Evolutionary conservation across 257 asterid genomes (phyloP), one percentile per base, ranked within the genome.

Genomic region (Fraxinus pennsylvanica): DNA sequence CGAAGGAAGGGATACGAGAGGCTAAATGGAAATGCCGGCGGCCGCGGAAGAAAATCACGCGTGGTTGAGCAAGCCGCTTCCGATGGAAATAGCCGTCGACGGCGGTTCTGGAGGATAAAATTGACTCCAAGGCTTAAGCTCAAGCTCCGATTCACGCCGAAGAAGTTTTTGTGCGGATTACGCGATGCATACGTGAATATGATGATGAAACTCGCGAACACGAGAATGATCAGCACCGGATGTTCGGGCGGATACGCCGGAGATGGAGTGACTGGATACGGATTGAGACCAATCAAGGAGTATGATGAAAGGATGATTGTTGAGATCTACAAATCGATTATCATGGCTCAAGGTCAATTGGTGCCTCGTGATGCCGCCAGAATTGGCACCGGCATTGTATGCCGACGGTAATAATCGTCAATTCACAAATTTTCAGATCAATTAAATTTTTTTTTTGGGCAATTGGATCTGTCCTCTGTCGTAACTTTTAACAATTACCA

Each of bases 221-320:
- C 89, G 78, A 38, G 84, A 15, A 65, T 68, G 81, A 9, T 86
- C 9, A 73, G 80, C 17, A 73, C 81, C 54, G 88, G 88, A 6
- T 14, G 2, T 13, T 47, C 63, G 6, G 35, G 75, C 14, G 14
- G 76, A 73, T 73, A 27, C 32, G 3, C 32, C 19, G 69, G 36
- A 1, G 69, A 25, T 38, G 74, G 74, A 35, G 59, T 71, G 45
- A 30, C 2, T 36, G 82, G 63, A 29, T 50, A 50, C 0, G 79
- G 79, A 0, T 1, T 33, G 67, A 71, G 88, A 71, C 85, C 89
- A 80, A 15, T 73, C 0, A 89, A 87, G 76, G 96, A 90, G 89
- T 87, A 89, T 73, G 96, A 90, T 59, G 89, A 89, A 83, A 74
- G 80, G 88, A 82, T 86, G 92, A 78, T 90, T 29, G 86, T 90